Base-by-base conservation (phyloP, 2,329 filamentous ascomycete species). In the Myriosclerotinia curreyana region DNA sequence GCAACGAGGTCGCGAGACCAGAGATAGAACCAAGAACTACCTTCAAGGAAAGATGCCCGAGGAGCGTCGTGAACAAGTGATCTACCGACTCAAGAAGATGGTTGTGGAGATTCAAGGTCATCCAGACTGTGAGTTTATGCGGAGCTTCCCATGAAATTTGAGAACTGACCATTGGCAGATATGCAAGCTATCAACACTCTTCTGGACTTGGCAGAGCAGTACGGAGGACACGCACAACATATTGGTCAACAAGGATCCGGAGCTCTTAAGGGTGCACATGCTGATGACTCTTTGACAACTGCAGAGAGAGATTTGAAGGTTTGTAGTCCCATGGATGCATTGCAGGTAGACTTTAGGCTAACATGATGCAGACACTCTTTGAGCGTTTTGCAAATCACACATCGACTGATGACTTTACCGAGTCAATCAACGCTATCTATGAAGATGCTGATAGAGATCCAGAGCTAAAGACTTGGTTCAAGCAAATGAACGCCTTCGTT, bases 51-150 rank as follows among this genome's bases (percentile, higher is more conserved):
- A 98, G 82, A 83, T 99, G 78, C 93, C 95, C 0, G 80, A 94
- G 77, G 93, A 98, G 76, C 92, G 95, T 66, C 92, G 93, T 66
- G 92, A 98, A 9, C 92, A 96, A 81, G 88, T 88, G 64, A 88
- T 97, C 72, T 96, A 87, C 84, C 90, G 95, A 46, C 79, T 99
- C 70, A 99, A 94, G 86, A 98, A 98, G 86, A 96, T 98, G 90
- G 80, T 99, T 48, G 87, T 97, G 53, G 95, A 99, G 78, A 92
- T 96, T 72, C 95, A 99, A 79, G 91, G 94, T 64, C 95, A 98
- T 74, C 86, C 91, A 65, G 94, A 99, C 73, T 99, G 84, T 86
- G 77, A 76, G 82, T 78, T 28, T 20, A 28, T 15, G 5, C 9
- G 3, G 12, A 34, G n/a, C 17, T 49, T 46, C n/a, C 34, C 9